phyloP scores from a whole-genome alignment of 2,329 filamentous ascomycete species.

The Dothistroma pini region DNA sequence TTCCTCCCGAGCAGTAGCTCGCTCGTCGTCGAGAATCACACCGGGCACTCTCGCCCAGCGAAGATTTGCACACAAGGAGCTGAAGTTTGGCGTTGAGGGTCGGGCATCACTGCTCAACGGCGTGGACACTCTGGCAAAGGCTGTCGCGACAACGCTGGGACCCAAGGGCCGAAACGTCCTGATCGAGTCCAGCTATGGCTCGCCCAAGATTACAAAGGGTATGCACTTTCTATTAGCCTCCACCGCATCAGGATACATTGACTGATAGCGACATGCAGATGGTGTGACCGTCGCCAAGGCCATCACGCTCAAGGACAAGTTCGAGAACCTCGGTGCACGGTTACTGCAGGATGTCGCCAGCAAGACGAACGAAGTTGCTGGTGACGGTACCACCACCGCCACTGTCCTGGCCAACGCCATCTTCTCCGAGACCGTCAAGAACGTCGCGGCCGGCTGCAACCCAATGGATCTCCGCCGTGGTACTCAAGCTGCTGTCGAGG shows the following conservation, averaged over 20 bases:
- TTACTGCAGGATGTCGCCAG: conserved; percentile 96
- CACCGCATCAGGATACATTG: neutral
- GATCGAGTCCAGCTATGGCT: conserved; percentile 98
- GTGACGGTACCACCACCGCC: conserved; percentile 97
- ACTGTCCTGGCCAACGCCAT: conserved; percentile 96
- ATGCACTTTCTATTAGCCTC: conserved; percentile 34
- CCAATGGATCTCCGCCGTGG: conserved; percentile 98
- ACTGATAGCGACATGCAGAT: conserved; percentile 36
- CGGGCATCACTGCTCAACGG: conserved; percentile 84
- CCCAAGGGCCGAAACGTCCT: conserved; percentile 98
- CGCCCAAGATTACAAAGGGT: conserved; percentile 99
- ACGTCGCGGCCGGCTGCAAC: conserved; percentile 98
- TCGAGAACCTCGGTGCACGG: conserved; percentile 97
- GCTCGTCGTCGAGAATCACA: conserved; percentile 57
- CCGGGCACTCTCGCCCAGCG: conserved; percentile 72
- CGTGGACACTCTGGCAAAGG: conserved; percentile 95
- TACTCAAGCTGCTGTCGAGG: conserved; percentile 93
- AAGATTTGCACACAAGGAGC: conserved; percentile 97
- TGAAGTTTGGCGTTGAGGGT: conserved; percentile 97
- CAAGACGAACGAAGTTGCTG: conserved; percentile 98
- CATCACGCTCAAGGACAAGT: conserved; percentile 94
- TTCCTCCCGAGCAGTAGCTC: conserved; percentile 72
- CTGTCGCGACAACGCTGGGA: conserved; percentile 91
- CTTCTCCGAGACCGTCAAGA: conserved; percentile 99
- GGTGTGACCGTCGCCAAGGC: conserved; percentile 64